A percentile compares a stretch with the other conserved stretches of the same genome.
phyloP scores from a whole-genome alignment of 2,329 filamentous ascomycete genomes.

The Botrytis aclada region DNA sequence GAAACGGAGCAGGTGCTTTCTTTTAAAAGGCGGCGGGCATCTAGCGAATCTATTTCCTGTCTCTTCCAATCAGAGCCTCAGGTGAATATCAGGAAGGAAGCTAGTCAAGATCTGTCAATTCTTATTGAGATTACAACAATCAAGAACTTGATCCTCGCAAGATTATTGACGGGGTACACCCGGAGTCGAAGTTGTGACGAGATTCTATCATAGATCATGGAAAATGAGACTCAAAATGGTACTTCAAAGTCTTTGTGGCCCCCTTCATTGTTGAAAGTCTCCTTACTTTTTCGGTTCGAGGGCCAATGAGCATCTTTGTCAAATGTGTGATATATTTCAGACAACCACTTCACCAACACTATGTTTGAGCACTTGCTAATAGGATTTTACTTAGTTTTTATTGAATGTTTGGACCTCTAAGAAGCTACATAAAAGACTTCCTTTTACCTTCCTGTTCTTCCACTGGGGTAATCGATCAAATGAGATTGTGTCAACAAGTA shows the following conservation, averaged over 20 bases:
- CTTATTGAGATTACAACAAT: not conserved
- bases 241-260: not conserved
- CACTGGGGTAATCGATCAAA: too few relatives aligned
- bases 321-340: not conserved
- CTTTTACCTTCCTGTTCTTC: not conserved
- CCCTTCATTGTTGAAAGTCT: not conserved
- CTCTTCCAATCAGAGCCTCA: not conserved
- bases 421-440: not conserved
- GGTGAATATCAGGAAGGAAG: not conserved
- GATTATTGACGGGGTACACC: not conserved
- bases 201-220: not conserved
- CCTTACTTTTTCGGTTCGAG: not conserved
- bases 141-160: not conserved
- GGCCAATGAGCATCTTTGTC: not conserved
- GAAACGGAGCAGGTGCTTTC: not conserved
- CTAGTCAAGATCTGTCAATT: not conserved
- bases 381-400: not conserved
- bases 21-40: not conserved
- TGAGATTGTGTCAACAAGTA: not conserved
- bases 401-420: not conserved
- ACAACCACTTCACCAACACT: not conserved
- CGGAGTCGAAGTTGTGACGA: not conserved
- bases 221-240: not conserved
- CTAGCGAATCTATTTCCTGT: not conserved
- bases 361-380: not conserved